Percentiles rank a stretch among this genome's conserved stretches.
phyloP scores from a whole-genome alignment of 768 basidiomycete genomes.

The Rubroboletus pulcherrimus region DNA sequence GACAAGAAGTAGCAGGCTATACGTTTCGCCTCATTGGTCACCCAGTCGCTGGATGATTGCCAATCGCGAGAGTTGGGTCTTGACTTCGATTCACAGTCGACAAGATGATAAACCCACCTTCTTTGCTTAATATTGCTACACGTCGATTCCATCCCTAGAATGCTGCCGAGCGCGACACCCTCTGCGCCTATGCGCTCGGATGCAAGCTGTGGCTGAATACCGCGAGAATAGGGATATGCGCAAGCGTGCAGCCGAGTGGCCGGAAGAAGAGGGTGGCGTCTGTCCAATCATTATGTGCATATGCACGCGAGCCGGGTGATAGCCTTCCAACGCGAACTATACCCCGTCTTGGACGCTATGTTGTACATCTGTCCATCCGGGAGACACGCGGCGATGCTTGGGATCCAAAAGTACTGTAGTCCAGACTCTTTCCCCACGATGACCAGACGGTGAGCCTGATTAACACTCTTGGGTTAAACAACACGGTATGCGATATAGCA shows the following conservation, averaged over 20 bases:
- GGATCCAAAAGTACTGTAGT: constrained; percentile 20
- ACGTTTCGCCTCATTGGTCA: constrained; percentile 1
- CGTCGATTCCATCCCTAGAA: background rate
- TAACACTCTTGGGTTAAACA: too few species aligned
- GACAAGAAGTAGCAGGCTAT: background rate
- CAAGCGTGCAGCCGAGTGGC: constrained; percentile 15
- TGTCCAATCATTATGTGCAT: constrained; percentile 17
- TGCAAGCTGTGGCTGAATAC: constrained; percentile 30
- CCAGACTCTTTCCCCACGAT: too few species aligned
- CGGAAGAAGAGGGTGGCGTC: constrained; percentile 21
- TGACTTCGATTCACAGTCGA: background rate
- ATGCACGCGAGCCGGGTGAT: constrained; percentile 8
- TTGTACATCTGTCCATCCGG: constrained; percentile 24
- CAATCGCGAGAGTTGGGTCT: constrained; percentile 2
- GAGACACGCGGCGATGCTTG: constrained; percentile 31
- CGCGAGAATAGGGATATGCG: constrained; percentile 25
- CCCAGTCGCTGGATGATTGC: background rate
- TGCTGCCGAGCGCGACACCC: constrained; percentile 8
- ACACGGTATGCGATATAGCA: too few species aligned
- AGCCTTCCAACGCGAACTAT: constrained; percentile 36
- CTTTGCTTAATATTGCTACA: background rate
- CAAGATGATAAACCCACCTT: constrained; percentile 12
- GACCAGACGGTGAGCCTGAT: too few species aligned
- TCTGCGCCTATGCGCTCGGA: constrained; percentile 27
- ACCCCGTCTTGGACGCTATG: constrained; percentile 59